Evolutionary conservation across 345 rosid genomes (phyloP).

Genomic region (Hibiscus syriacus): DNA sequence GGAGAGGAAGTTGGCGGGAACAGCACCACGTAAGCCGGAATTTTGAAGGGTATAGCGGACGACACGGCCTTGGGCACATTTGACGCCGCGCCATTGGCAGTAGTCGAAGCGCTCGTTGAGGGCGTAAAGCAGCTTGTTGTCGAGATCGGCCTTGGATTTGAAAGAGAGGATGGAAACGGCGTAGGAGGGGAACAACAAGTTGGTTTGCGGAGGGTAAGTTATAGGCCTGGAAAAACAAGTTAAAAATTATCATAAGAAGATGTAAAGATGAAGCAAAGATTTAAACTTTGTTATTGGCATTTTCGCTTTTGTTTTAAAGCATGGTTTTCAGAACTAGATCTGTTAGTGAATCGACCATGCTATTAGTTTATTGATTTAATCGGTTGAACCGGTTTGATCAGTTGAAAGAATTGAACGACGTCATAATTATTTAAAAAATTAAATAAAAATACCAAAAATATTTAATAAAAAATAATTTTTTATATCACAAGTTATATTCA

Average conservation of each 20-base stretch:
- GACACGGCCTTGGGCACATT: constrained; percentile 73
- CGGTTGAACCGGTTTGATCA: too few relatives aligned
- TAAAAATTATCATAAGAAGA: not conserved
- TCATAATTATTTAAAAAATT: too few relatives aligned
- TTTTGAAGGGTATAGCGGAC: constrained; percentile 56
- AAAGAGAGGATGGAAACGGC: constrained; percentile 73
- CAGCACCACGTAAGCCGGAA: constrained; percentile 55
- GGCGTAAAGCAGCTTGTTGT: constrained; percentile 60
- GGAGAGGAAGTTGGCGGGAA: constrained; percentile 53
- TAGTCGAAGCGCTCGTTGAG: constrained; percentile 81
- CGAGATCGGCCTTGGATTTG: constrained; percentile 75
- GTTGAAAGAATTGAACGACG: too few relatives aligned
- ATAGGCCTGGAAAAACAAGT: constrained; percentile 15
- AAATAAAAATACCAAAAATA: too few relatives aligned
- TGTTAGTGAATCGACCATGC: too few relatives aligned
- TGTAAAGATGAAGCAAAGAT: not conserved
- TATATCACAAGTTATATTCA: too few relatives aligned
- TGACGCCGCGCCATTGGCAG: constrained; percentile 93
- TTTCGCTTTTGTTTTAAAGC: not conserved
- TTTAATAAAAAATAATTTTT: too few relatives aligned
- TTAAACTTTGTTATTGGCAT: not conserved
- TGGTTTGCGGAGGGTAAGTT: constrained; percentile 24
- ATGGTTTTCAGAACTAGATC: too few relatives aligned
- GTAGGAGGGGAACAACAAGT: constrained; percentile 52
- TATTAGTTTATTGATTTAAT: too few relatives aligned